Conservation (phyloP, 2,329 filamentous ascomycete genomes). For the Aspergillus viridinutans region DNA sequence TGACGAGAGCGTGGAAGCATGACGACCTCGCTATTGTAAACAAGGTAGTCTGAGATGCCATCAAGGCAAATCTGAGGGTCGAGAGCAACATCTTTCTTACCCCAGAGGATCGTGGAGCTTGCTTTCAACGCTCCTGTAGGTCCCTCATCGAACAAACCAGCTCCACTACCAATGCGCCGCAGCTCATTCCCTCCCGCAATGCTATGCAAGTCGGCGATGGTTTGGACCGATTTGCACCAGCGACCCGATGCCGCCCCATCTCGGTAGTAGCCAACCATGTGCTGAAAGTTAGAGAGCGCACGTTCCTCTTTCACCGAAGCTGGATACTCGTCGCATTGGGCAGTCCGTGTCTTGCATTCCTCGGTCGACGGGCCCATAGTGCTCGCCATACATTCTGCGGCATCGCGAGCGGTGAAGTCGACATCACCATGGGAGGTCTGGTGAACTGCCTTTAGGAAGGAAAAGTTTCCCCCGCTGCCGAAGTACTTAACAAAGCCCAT, state of each 20-base stretch:
- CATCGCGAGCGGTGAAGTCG: constrained; percentile 30
- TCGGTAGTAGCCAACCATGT: constrained; percentile 53
- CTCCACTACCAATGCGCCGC: constrained; percentile 34
- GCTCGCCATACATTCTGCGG: constrained; percentile 48
- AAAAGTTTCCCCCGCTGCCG: constrained; percentile 48
- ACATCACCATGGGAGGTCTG: constrained; percentile 31
- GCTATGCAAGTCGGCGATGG: constrained; percentile 45
- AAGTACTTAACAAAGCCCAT: constrained; percentile 41
- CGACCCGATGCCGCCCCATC: constrained; percentile 42
- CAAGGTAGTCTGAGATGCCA: constrained; percentile 51
- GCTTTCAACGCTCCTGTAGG: constrained; percentile 48
- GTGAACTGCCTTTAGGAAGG: constrained; percentile 45
- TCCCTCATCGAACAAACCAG: constrained; percentile 43
- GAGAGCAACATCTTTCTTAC: constrained; percentile 50
- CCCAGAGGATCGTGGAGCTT: constrained; percentile 52
- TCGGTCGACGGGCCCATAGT: constrained; percentile 48
- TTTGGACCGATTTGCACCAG: constrained; percentile 53
- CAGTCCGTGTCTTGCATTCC: constrained; percentile 39
- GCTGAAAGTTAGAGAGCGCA: constrained; percentile 44
- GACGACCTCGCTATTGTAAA: constrained; percentile 48
- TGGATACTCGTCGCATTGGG: constrained; percentile 35
- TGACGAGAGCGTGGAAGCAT: constrained; percentile 50
- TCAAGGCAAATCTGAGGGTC: constrained; percentile 48
- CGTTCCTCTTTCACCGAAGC: constrained; percentile 37
- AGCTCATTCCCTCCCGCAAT: constrained; percentile 32